A percentile compares a stretch with the other conserved stretches of the same genome.
These are phyloP conservation scores for Coemansia sp. DNA, from an alignment of 192 early-diverging fungal species.

Conservation along the genomic window DNA sequence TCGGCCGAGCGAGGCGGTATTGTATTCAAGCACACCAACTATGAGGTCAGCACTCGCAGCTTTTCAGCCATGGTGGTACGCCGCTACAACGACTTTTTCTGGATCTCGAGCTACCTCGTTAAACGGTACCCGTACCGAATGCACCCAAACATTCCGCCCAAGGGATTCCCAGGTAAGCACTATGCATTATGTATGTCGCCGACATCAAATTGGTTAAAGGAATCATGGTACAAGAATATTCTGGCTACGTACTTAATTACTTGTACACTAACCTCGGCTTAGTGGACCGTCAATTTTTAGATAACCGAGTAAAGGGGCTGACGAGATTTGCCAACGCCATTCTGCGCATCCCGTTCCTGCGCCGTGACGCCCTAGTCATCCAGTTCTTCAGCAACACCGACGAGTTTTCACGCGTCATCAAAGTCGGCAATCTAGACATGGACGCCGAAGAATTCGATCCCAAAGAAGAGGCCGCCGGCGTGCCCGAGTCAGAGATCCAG, in stretches of 20 bases:
- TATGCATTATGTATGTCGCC: not conserved
- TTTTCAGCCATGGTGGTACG: conserved; percentile 67
- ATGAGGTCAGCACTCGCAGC: conserved; percentile 72
- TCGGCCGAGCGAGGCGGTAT: conserved; percentile 61
- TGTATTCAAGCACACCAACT: conserved; percentile 86
- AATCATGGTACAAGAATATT: not conserved
- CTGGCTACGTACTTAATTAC: conserved; percentile 19
- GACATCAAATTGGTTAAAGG: not conserved
- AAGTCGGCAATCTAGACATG: conserved; percentile 52
- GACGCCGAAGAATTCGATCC: conserved; percentile 52
- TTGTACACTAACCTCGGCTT: conserved; percentile 24
- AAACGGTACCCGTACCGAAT: conserved; percentile 83
- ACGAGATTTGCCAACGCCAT: conserved; percentile 55
- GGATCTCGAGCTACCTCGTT: conserved; percentile 78
- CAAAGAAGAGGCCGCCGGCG: conserved; percentile 35
- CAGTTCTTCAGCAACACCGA: conserved; percentile 59
- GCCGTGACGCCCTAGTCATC: conserved; percentile 50
- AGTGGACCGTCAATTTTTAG: conserved; percentile 61
- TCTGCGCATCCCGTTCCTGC: conserved; percentile 53
- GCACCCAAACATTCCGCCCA: conserved; percentile 84
- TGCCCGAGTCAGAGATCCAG: conserved; percentile 39
- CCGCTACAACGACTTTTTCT: conserved; percentile 91
- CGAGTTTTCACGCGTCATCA: conserved; percentile 53
- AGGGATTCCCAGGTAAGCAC: conserved; percentile 77
- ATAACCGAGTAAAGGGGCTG: conserved; percentile 59